A percentile compares a stretch with the other conserved stretches of the same genome.
Conservation (phyloP, 441 rosid species). For the Metrosideros polymorpha region DNA sequence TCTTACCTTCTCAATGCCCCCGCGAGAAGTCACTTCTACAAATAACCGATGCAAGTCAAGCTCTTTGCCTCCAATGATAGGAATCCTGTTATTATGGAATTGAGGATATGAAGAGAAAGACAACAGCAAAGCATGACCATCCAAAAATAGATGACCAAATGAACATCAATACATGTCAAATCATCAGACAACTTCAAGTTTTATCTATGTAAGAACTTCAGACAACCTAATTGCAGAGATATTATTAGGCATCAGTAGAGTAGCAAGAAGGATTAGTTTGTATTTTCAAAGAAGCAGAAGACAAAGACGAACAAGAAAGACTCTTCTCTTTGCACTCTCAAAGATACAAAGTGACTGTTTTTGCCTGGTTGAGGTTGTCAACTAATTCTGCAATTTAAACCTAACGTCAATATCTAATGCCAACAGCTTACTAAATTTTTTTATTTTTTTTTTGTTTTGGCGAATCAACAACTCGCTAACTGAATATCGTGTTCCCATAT, state of each 20-base stretch:
- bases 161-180: not conserved
- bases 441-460: not conserved
- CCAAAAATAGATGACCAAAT: not conserved
- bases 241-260: not conserved
- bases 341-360: not conserved
- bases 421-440: not conserved
- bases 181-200: not conserved
- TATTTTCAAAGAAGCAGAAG: not conserved
- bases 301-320: not conserved
- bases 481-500: not conserved
- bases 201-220: not conserved
- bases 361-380: not conserved
- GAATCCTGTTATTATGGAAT: constrained; percentile 47
- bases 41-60: constrained; percentile 88
- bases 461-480: not conserved
- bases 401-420: not conserved
- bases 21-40: constrained; percentile 87
- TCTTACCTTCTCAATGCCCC: constrained; percentile 85
- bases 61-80: constrained; percentile 84
- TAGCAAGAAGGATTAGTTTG: not conserved
- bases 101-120: not conserved
- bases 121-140: not conserved
- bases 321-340: not conserved
- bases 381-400: not conserved
- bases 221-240: not conserved